These are phyloP conservation scores for Chaetothyriales sp. DNA, from an alignment of 2,329 filamentous ascomycete genomes.

Conservation along the genomic window DNA sequence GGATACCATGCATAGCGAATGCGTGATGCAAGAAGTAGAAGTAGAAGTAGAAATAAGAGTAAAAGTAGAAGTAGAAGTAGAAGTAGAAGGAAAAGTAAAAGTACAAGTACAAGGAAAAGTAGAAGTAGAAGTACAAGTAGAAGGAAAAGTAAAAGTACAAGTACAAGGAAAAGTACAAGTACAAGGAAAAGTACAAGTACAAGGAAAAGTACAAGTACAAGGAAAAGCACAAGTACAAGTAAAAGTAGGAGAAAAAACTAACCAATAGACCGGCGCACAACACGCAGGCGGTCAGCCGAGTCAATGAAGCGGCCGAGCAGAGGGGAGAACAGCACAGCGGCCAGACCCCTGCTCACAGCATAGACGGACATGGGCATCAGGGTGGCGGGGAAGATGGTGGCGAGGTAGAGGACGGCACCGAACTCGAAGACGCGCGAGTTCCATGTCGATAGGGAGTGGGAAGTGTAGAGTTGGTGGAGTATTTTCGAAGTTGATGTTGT, in stretches of 20 bases:
- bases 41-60: not conserved
- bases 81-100: not conserved
- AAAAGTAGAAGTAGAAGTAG: not conserved
- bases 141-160: no score
- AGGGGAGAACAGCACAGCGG: constrained; percentile 47
- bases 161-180: no score
- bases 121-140: constrained; percentile 7
- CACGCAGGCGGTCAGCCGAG: constrained; percentile 34
- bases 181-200: no score
- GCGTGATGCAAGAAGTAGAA: constrained; percentile 1
- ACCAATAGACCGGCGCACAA: constrained; percentile 39
- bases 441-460: constrained; percentile 50
- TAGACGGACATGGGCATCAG: constrained; percentile 57
- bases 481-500: not conserved
- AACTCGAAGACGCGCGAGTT: constrained; percentile 54
- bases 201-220: no score
- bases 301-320: constrained; percentile 49
- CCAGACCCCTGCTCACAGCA: constrained; percentile 45
- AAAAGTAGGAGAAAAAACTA: constrained; percentile 8
- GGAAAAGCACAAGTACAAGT: no score
- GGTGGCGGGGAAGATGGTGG: constrained; percentile 43
- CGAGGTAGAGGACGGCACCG: constrained; percentile 46
- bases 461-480: constrained; percentile 36
- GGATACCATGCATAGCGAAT: not conserved
- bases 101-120: constrained; percentile 1